Evolutionary conservation across 495 filamentous ascomycete genomes (phyloP), one percentile per base, ranked within the genome.

Genomic region (Talaromyces thailandensis): DNA sequence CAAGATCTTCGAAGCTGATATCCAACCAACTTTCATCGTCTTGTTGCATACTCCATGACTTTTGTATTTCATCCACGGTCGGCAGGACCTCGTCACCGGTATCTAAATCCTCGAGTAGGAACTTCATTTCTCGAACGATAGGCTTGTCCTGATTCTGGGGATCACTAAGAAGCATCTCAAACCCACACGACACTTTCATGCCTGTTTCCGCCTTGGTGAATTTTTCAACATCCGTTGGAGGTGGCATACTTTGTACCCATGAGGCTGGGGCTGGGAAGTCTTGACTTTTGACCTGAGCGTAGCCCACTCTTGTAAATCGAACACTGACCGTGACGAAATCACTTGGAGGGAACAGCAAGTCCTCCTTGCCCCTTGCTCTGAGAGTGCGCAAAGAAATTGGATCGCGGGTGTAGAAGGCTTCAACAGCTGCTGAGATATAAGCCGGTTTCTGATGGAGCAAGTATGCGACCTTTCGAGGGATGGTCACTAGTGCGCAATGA

Each of bases 1-100:
- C 93, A 62, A 98, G 89, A 58, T 96, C 92, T 25, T 87, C 80
- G 67, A 90, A 97, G 65, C 91, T 86, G 60, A 98, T 93, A 69
- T 98, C 88, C 63, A 98, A 76, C 94, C 94, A 98, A n/a, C 80
- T 79, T 64, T 98, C 95, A 65, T 89, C 82, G 63, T 98, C 95
- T 31, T 90, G 84, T 31, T 68, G 72, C 23, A 74, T 71, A 6
- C 79, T 79, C 94, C 94, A 97, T 0, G 60, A 63, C 3, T 68
- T 70, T 29, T 72, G 71, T 18, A 98, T 90, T 51, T 95, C 91
- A 14, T 80, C 74, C 68, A 96, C 83, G 0, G 81, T 82, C 6
- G 93, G 93, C 0, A 96, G 76, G 5, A 67, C 64, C 26, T 82
- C 78, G 53, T 85, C 82, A 3, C 80, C 84, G n/a, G 72, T 76